Base-by-base conservation (phyloP, 1,139 yeast species). In the Yamadazyma epiphylla region DNA sequence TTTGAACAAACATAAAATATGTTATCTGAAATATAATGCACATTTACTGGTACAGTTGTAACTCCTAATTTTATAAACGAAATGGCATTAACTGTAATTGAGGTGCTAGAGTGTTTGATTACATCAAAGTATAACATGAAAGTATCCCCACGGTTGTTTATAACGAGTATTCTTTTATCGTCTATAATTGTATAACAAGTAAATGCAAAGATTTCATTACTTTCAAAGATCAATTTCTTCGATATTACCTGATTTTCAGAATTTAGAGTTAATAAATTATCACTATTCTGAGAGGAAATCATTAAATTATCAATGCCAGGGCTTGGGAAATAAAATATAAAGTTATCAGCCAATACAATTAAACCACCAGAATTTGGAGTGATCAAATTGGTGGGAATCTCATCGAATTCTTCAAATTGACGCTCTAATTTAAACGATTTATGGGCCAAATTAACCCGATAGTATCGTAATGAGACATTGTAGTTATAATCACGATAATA, bases 401-500 rank as follows among this genome's bases (percentile, higher is more conserved):
- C 59, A 2, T 54, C 54, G 36, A 67, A 67, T 28, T 51, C 59
- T n/a, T 54, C 53, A 37, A 55, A 58, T 33, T 64, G 70, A 15
- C 43, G 37, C 5, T 33, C n/a, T 4, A 58, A 27, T 0, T 25
- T 30, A 16, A 53, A 35, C 2, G 30, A 32, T 8, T 32, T 37
- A 4, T 32, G 29, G 2, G 24, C 19, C 5, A 29, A 5, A n/a
- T 42, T 37, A 4, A 56, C 33, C 11, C 40, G 29, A 37, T 60
- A 63, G 35, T 46, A 54, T 19, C 73, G 42, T 26, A 66, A 35
- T 3, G 64, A 58, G 31, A 49, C 56, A 25, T 51, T 48, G 37
- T 55, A 60, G 27, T 58, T 56, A 26, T 55, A 55, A 32, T 64
- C 71, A 20, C 70, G 46, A 38, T 63, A 64, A 11, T 64, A 39